Evolutionary conservation across 441 rosid genomes (phyloP).

Genomic region (Adansonia rubrostipa): DNA sequence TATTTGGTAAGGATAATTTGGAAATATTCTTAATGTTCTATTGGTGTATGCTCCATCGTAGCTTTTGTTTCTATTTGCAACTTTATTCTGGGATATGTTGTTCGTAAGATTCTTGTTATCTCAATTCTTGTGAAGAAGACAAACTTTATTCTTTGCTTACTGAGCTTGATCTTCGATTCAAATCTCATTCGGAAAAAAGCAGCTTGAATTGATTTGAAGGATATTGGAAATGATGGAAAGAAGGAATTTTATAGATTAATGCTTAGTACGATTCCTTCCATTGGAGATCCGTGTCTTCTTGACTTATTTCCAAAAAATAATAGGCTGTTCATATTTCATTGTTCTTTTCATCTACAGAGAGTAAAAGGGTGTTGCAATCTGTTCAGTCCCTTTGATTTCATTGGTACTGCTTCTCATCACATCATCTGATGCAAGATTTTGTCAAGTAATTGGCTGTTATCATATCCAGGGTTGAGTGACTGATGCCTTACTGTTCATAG

Average conservation of each 20-base stretch:
- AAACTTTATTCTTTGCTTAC: background rate
- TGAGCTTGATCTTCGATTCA: background rate
- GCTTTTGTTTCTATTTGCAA: slow-evolving; percentile 17
- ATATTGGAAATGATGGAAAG: background rate
- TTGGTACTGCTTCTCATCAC: slow-evolving; percentile 10
- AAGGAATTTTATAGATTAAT: background rate
- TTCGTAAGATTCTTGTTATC: slow-evolving; percentile 1
- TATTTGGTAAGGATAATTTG: slow-evolving; percentile 58
- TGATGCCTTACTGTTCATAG: background rate
- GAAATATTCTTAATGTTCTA: background rate
- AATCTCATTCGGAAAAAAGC: background rate
- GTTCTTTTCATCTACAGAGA: background rate
- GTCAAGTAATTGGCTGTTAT: slow-evolving; percentile 24
- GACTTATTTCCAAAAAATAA: background rate
- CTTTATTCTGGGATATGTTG: slow-evolving; percentile 8
- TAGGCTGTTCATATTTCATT: background rate
- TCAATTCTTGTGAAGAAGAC: background rate
- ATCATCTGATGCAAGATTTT: slow-evolving; percentile 1
- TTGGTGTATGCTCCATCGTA: background rate
- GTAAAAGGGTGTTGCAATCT: background rate
- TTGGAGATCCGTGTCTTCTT: background rate
- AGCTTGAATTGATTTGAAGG: slow-evolving; percentile 7
- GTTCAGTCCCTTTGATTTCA: slow-evolving; percentile 2
- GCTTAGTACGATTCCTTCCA: background rate
- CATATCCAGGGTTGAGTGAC: slow-evolving; percentile 49